Percentiles rank a stretch among this genome's conserved stretches.
phyloP scores from a whole-genome alignment of 257 asterid genomes.

The Solanum acaule region DNA sequence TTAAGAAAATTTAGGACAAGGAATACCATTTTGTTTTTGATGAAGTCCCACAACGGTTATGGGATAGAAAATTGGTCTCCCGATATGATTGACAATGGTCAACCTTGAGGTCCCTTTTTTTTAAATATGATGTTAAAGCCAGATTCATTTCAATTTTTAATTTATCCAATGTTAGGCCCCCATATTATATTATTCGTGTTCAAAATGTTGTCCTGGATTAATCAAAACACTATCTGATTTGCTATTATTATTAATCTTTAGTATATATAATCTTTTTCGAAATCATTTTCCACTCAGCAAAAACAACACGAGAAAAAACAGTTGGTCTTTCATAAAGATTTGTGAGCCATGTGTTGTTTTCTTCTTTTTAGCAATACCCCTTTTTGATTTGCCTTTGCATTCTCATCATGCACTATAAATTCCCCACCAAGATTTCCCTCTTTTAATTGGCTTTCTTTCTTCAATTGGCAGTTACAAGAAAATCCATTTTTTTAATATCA shows the following conservation, averaged over 20 bases:
- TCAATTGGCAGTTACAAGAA: neutral
- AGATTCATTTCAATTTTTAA: too few relatives aligned
- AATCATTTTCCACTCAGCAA: neutral
- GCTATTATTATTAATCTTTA: neutral
- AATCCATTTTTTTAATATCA: neutral
- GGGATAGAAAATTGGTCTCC: neutral
- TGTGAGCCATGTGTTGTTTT: neutral
- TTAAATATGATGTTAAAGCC: neutral
- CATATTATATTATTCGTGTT: neutral
- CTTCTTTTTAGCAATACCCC: neutral
- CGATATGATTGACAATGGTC: neutral
- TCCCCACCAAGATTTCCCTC: neutral
- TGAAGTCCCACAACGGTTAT: neutral
- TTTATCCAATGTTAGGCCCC: too few relatives aligned
- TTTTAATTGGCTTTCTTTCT: neutral
- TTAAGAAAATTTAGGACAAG: neutral
- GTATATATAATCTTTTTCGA: neutral
- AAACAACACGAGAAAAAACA: neutral
- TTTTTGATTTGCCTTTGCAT: neutral
- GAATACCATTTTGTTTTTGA: neutral
- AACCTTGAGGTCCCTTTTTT: neutral
- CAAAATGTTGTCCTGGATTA: too few relatives aligned
- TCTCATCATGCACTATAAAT: conserved; percentile 27
- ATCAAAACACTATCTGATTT: neutral
- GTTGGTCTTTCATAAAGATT: neutral